phyloP scores from a whole-genome alignment of 371 early-diverging fungal genomes.

The Syncephalastrum monosporum region DNA sequence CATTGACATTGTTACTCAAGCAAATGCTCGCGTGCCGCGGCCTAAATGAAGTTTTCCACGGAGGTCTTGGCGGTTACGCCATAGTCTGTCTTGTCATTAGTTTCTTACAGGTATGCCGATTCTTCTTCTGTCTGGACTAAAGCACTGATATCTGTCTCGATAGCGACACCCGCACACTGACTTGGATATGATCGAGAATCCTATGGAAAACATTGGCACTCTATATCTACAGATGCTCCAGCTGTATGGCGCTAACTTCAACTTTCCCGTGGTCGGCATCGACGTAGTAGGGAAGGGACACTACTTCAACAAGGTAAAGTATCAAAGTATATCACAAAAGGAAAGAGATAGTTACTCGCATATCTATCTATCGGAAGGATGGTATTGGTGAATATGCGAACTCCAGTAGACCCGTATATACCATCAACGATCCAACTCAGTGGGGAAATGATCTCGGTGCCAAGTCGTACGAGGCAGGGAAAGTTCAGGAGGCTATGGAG shows the following conservation, averaged over 20 bases:
- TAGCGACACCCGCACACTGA: constrained; percentile 83
- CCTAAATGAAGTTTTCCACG: constrained; percentile 89
- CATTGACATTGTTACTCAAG: constrained; percentile 79
- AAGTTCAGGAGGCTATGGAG: no score
- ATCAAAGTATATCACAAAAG: neutral
- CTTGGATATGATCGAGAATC: constrained; percentile 54
- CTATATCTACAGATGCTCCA: constrained; percentile 95
- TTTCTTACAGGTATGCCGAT: constrained; percentile 68
- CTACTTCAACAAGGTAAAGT: constrained; percentile 59
- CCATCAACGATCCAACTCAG: constrained; percentile 65
- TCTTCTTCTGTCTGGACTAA: no score
- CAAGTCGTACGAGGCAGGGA: constrained; percentile 32
- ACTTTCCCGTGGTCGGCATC: constrained; percentile 70
- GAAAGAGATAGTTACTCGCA: neutral
- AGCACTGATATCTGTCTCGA: constrained; percentile 7
- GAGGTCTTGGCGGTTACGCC: constrained; percentile 94
- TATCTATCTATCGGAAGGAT: constrained; percentile 5
- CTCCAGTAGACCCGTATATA: constrained; percentile 26
- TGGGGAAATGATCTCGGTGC: constrained; percentile 56
- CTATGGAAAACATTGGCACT: constrained; percentile 83
- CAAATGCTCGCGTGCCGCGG: constrained; percentile 73
- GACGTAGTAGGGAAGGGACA: constrained; percentile 53
- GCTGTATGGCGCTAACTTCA: constrained; percentile 87
- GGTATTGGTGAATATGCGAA: no score
- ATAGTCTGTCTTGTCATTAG: constrained; percentile 81